Percentiles rank a stretch among this genome's conserved stretches.
Conservation (phyloP, 257 asterid species). For the Misopates orontium region DNA sequence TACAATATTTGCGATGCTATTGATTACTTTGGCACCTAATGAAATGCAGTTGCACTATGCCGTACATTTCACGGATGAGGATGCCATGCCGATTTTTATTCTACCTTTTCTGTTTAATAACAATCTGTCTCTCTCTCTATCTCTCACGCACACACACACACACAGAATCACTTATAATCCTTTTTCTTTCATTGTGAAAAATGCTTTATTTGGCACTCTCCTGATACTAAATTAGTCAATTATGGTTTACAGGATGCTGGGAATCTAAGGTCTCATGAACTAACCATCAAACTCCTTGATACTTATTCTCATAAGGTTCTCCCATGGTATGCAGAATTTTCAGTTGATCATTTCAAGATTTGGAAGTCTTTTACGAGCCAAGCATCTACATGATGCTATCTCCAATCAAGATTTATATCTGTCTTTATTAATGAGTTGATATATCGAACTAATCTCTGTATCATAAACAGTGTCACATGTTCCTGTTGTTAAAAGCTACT, state of each 20-base stretch:
- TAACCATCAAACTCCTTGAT: constrained; percentile 67
- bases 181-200: constrained; percentile 7
- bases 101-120: constrained; percentile 9
- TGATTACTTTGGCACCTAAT: constrained; percentile 2
- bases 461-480: neutral
- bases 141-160: neutral
- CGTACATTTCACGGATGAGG: constrained; percentile 5
- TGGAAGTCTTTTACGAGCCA: neutral
- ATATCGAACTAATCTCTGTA: neutral
- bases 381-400: constrained; percentile 3
- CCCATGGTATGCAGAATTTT: constrained; percentile 62
- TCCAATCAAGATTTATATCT: constrained; percentile 1
- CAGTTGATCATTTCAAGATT: constrained; percentile 8
- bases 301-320: constrained; percentile 66
- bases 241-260: constrained; percentile 53
- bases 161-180: neutral
- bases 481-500: neutral
- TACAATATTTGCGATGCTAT: neutral
- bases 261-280: constrained; percentile 44
- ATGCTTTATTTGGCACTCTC: constrained; percentile 21
- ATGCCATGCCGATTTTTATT: neutral
- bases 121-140: neutral
- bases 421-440: constrained; percentile 9
- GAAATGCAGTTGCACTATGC: constrained; percentile 18
- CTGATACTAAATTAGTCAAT: constrained; percentile 26